Base-by-base conservation (phyloP, 768 basidiomycete species). In the Baorangia bicolor region DNA sequence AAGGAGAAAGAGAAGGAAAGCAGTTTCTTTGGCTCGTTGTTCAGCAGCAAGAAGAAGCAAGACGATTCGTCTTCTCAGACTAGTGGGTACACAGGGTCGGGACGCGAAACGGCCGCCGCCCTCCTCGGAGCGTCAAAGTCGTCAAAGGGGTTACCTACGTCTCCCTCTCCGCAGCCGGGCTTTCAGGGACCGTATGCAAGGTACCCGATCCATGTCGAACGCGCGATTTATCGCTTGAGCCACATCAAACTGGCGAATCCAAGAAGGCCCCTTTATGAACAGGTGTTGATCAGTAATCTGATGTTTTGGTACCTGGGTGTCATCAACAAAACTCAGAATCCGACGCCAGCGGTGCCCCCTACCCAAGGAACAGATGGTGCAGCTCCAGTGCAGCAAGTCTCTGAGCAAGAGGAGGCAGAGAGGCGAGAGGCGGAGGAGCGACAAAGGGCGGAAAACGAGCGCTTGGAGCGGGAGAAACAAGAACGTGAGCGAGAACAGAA, bases 281-380 rank as follows among this genome's bases (percentile, higher is more conserved):
- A 99, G 73, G 97, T 90, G 51, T 76, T 92, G 54, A 93, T 92
- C 71, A 92, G 89, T 68, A 94, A 94, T 69, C 76, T 94, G 65
- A 97, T 96, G 93, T 98, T 99, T 79, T 99, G 97, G 97, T 99
- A 98, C 70, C 81, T 99, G 35, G 93, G 95, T 13, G 87, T 98
- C 62, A 98, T 98, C 74, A 97, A 98, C 73, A 94, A 96, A 74
- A 83, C 92, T 20, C 88, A 87, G 65, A 81, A 67, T 49, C 75
- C 79, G 14, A 68, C 75, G 13, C 45, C 70, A 35, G 74, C 77
- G 5, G 64, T 73, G 5, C 41, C 71, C 8, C 62, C 78, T 37
- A 60, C 74, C 34, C 73, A 73, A 69, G 64, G 42, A 23, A 31
- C 67, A 47, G 42, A 41, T 50, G 62, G 27, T 57, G 41, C 60